Evolutionary conservation across 148 eudicot species (phyloP).

Genomic region (Polygonum maritimum): DNA sequence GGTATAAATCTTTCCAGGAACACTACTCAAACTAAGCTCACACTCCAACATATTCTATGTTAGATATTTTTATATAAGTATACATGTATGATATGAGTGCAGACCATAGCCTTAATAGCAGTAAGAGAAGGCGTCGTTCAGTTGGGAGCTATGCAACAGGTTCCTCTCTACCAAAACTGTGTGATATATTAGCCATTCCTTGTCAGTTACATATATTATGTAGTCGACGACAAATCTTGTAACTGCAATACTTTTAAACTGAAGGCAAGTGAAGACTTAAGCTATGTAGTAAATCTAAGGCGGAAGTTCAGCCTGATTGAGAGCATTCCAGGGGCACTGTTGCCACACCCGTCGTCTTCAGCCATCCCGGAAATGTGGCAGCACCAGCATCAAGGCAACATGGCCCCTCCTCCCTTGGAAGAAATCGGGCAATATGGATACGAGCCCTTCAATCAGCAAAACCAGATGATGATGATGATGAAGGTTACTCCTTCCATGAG

Average conservation of each 20-base stretch:
- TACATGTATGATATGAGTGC: slow-evolving; percentile 18
- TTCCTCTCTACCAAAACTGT: not conserved
- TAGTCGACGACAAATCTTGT: not conserved
- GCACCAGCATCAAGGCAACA: slow-evolving; percentile 18
- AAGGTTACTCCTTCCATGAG: slow-evolving; percentile 92
- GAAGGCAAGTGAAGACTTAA: slow-evolving; percentile 75
- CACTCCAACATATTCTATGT: not conserved
- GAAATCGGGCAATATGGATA: slow-evolving; percentile 9
- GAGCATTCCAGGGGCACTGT: slow-evolving; percentile 88
- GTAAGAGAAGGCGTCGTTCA: slow-evolving; percentile 98
- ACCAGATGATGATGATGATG: slow-evolving; percentile 24
- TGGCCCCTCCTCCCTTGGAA: slow-evolving; percentile 15
- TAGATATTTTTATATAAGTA: not conserved
- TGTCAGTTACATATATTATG: too few relatives aligned
- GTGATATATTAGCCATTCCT: too few relatives aligned
- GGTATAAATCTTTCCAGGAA: slow-evolving; percentile 27
- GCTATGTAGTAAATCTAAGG: slow-evolving; percentile 76
- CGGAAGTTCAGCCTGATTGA: slow-evolving; percentile 84
- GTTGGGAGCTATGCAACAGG: slow-evolving; percentile 79
- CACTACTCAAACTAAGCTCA: not conserved
- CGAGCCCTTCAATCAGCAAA: slow-evolving; percentile 17
- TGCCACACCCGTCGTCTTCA: slow-evolving; percentile 91
- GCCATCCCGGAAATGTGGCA: slow-evolving; percentile 61
- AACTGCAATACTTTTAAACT: not conserved
- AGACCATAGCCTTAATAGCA: slow-evolving; percentile 96